Base-by-base conservation (phyloP, 257 asterid genomes). In the Gentiana macrophylla region DNA sequence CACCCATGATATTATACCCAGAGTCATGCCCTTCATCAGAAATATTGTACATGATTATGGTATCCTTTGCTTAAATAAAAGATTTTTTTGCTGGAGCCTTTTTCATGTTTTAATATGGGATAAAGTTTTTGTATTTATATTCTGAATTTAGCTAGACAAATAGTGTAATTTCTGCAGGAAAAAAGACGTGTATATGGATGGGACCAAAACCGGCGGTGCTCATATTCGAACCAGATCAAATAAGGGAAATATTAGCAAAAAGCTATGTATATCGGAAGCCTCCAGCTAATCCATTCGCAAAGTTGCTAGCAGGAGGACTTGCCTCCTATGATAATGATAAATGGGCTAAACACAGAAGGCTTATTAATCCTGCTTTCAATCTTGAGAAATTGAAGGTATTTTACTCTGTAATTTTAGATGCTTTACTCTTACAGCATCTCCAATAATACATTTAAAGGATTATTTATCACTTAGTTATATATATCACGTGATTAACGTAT, bases 261-360 rank as follows among this genome's bases (percentile, higher is more conserved):
- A 55, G 24, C 50, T 57, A 45, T 5, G 32, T 76, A 7, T 83
- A 70, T 53, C 84, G 69, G 44, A 81, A 75, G 77, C 61, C 70
- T 8, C 43, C 38, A 3, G 6, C 49, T 8, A 72, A 43, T 66
- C 72, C 78, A 48, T 4, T 75, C 6, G 53, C 41, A 36, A 65
- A 59, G 33, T 32, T 71, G 38, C 56, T 72, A 38, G 75, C 67
- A 12, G 41, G 11, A 68, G 94, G 90, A 38, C 4, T 81, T 34
- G 74, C 57, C 2, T 13, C 38, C 41, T 63, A 74, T 24, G 83
- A 83, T 33, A 54, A 57, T 0, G 79, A 83, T 12, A 76, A 77
- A 74, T 83, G 88, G 88, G 78, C 86, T 3, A 83, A 78, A 65
- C 87, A 80, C 37, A 72, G 81, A 36, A 73, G 69, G 48, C 49